Evolutionary conservation across 192 early-diverging fungal species (phyloP), one percentile per base, ranked within the genome.

Genomic region (Coemansia sp.): DNA sequence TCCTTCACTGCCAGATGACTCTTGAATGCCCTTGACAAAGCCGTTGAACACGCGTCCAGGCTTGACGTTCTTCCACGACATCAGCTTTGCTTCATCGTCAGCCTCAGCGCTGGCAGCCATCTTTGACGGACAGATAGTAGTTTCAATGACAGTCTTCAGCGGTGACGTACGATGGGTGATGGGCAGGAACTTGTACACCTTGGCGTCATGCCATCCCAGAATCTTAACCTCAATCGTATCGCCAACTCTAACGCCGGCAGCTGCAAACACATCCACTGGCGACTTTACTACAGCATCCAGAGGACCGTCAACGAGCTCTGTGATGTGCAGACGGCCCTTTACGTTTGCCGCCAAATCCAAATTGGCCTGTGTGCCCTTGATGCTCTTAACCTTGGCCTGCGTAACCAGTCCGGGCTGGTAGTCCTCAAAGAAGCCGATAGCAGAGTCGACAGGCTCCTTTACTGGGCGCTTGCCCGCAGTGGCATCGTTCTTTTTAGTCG

Each of bases 281-380:
- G 52, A 53, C 58, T 70, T 79, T 17, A 61, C 58, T 23, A 74
- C 61, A 5, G 56, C 25, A 25, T 84, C 50, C 9, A 77, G 70
- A 11, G 64, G 70, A 4, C 24, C 58, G 58, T 89, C 87, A 38
- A 68, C 64, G 2, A 89, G 66, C 76, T 94, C 89, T n/a, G 87
- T 85, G 42, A 87, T 64, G 62, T 93, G 91, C 54, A 94, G 59
- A 40, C 90, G 85, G 15, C 90, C 92, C 63, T 86, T 84, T 24
- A 92, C 65, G 62, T 90, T 89, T 26, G 74, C 67, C 10, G 88
- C 91, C 28, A 94, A 76, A 6, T 59, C 62, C 26, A 94, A 60
- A 47, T 88, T 88, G 55, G 86, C 67, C 53, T 89, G 85, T 11
- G 57, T 70, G 4, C 73, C 73, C 38, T 85, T 84, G 64, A 87